Evolutionary conservation across 257 asterid genomes (phyloP).

Genomic region (Plantago elongata): DNA sequence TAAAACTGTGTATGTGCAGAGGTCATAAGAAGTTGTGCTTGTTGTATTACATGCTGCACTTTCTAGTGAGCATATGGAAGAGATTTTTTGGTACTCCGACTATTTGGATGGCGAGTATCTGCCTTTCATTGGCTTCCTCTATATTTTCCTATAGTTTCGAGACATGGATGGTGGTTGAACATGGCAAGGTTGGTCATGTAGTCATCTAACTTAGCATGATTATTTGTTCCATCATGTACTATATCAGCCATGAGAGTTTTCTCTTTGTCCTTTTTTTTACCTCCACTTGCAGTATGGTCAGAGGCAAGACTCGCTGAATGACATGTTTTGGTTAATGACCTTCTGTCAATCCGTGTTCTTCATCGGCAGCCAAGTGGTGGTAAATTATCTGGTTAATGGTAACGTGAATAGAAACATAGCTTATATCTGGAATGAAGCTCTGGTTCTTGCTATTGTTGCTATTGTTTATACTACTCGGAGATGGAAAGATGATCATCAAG

Average conservation of each 20-base stretch:
- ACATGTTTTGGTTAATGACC: slow-evolving; percentile 94
- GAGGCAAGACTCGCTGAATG: slow-evolving; percentile 79
- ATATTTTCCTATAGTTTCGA: slow-evolving; percentile 74
- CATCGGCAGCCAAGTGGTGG: slow-evolving; percentile 65
- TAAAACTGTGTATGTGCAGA: slow-evolving; percentile 39
- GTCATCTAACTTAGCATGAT: slow-evolving; percentile 4
- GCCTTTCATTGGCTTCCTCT: slow-evolving; percentile 68
- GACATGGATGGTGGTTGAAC: slow-evolving; percentile 87
- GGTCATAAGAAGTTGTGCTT: slow-evolving; percentile 73
- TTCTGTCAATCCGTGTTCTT: slow-evolving; percentile 62
- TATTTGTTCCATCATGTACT: slow-evolving; percentile 5
- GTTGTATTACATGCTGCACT: slow-evolving; percentile 62
- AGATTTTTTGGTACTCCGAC: slow-evolving; percentile 39
- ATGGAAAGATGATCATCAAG: slow-evolving; percentile 53
- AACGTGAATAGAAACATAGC: slow-evolving; percentile 32
- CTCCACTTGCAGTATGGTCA: slow-evolving; percentile 61
- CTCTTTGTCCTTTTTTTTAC: not conserved
- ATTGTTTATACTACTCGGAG: slow-evolving; percentile 43
- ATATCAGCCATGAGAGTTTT: not conserved
- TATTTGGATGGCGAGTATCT: slow-evolving; percentile 57
- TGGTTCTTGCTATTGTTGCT: slow-evolving; percentile 45
- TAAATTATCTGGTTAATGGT: slow-evolving; percentile 60
- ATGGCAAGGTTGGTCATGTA: slow-evolving; percentile 57
- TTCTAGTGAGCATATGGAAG: slow-evolving; percentile 56
- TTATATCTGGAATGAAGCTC: slow-evolving; percentile 42